Conservation (phyloP, 306 rosid genomes). For the Benincasa hispida region DNA sequence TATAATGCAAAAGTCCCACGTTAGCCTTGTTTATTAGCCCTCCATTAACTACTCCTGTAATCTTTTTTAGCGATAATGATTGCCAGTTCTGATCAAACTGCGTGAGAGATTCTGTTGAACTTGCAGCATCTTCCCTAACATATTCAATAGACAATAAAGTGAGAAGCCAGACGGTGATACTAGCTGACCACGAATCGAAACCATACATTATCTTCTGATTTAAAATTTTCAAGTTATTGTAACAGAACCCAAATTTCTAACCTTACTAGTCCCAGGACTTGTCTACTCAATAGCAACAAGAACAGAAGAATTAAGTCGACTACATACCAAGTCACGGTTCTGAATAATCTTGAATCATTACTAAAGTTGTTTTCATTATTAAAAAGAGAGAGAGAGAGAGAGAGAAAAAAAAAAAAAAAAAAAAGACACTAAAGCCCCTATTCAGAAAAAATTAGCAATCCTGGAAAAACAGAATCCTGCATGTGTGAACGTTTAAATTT, state of each 20-base stretch:
- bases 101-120: slow-evolving; percentile 32
- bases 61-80: slow-evolving; percentile 62
- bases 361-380: not conserved
- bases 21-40: slow-evolving; percentile 76
- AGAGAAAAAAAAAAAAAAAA: too few species aligned
- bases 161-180: not conserved
- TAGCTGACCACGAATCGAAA: not conserved
- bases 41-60: slow-evolving; percentile 90
- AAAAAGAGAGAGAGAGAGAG: too few species aligned
- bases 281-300: not conserved
- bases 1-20: slow-evolving; percentile 58
- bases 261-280: not conserved
- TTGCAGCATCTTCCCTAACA: slow-evolving; percentile 38
- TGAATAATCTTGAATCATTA: not conserved
- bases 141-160: slow-evolving; percentile 4
- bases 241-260: not conserved
- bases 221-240: not conserved
- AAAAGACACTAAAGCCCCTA: not conserved
- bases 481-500: not conserved
- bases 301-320: not conserved
- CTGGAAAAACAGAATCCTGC: not conserved
- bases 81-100: slow-evolving; percentile 73
- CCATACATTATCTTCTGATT: not conserved
- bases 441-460: not conserved
- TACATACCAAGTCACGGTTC: not conserved